A percentile compares a stretch with the other conserved stretches of the same genome.
These are phyloP conservation scores for Strigomonas galati DNA, from an alignment of 208 protist genomes.

Conservation along the genomic window DNA sequence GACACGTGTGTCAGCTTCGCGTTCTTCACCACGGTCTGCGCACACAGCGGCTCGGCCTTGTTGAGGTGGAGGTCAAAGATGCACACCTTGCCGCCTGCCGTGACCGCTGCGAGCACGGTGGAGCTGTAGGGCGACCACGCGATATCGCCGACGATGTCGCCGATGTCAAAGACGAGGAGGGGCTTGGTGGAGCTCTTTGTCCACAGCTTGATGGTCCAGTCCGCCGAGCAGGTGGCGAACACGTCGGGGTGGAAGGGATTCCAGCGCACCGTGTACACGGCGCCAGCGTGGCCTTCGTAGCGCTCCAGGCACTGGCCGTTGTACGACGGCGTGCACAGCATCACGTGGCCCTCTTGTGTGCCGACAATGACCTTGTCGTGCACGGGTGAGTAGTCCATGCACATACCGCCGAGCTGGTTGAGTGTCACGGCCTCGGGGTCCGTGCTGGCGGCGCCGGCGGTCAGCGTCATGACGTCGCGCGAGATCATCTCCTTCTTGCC, in stretches of 20 bases:
- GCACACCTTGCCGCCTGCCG: constrained; percentile 93
- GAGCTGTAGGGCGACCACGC: constrained; percentile 96
- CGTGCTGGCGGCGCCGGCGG: constrained; percentile 54
- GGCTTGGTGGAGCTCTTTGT: constrained; percentile 79
- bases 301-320: constrained; percentile 93
- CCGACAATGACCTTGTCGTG: constrained; percentile 93
- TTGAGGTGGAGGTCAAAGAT: constrained; percentile 93
- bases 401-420: constrained; percentile 92
- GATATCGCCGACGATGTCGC: constrained; percentile 93
- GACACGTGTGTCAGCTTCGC: constrained; percentile 95
- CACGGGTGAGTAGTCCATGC: constrained; percentile 94
- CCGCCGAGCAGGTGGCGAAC: constrained; percentile 94
- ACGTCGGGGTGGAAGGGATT: constrained; percentile 94
- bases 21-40: constrained; percentile 96
- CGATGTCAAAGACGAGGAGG: constrained; percentile 95
- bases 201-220: constrained; percentile 98
- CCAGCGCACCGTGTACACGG: constrained; percentile 95
- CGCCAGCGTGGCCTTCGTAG: constrained; percentile 93
- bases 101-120: constrained; percentile 96
- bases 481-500: constrained; percentile 95
- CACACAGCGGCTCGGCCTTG: constrained; percentile 95
- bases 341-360: constrained; percentile 95
- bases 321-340: constrained; percentile 96
- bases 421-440: constrained; percentile 85
- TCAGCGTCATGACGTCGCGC: constrained; percentile 90